phyloP scores from a whole-genome alignment of 2,329 filamentous ascomycete genomes.

The Niveomyces coronatus region DNA sequence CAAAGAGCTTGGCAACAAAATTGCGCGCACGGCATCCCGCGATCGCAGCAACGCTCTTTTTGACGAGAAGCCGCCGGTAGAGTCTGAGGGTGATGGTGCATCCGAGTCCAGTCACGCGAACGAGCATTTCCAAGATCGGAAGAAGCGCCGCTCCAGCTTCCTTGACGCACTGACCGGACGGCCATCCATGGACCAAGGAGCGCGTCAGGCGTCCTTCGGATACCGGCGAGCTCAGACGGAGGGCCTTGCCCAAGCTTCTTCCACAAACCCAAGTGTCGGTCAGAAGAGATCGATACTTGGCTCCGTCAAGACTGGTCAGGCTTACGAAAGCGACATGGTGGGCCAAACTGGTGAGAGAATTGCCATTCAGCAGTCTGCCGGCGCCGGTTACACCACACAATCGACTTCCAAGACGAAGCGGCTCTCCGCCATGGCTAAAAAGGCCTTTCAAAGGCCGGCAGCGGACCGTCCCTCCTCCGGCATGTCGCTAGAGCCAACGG shows the following conservation, averaged over 20 bases:
- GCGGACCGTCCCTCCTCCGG: conserved; percentile 3
- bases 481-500: conserved; percentile 1
- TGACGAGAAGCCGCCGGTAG: conserved; percentile 12
- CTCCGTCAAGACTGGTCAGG: conserved; percentile 7
- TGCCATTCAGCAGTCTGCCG: background rate
- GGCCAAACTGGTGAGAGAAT: background rate
- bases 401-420: conserved; percentile 29
- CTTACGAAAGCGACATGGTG: too few species aligned
- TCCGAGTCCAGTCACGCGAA: conserved; percentile 31
- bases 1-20: conserved; percentile 38
- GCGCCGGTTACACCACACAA: background rate
- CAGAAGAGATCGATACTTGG: conserved; percentile 31
- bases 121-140: conserved; percentile 28
- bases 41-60: conserved; percentile 22
- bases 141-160: conserved; percentile 29
- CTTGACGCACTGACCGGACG: conserved; percentile 23
- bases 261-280: conserved; percentile 19
- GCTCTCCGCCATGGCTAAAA: conserved; percentile 31
- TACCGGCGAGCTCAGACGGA: conserved; percentile 5
- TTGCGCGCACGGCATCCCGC: conserved; percentile 23
- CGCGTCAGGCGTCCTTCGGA: background rate
- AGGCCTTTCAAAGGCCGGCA: conserved; percentile 18
- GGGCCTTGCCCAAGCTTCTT: conserved; percentile 1
- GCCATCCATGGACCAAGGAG: conserved; percentile 14
- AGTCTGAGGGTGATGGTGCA: conserved; percentile 25